These are phyloP conservation scores for Pseudogymnoascus sp. DNA, from an alignment of 2,329 filamentous ascomycete species.

Conservation along the genomic window DNA sequence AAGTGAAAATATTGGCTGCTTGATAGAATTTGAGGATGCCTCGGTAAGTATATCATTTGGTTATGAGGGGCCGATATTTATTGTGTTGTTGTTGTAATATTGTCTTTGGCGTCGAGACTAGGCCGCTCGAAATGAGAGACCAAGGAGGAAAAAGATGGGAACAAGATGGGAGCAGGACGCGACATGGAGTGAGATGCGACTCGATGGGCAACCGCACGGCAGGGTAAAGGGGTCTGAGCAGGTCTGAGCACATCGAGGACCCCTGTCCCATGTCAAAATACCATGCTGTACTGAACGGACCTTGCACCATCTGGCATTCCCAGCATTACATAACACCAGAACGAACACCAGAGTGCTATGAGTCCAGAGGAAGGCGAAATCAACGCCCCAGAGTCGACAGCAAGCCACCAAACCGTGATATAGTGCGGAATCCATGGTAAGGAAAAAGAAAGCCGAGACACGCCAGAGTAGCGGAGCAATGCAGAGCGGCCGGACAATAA, in stretches of 20 bases:
- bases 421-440: not conserved
- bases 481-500: not conserved
- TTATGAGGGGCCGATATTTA: not conserved
- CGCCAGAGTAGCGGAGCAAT: not conserved
- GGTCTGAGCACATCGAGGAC: not conserved
- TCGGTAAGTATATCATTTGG: not conserved
- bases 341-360: not conserved
- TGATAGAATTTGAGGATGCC: not conserved
- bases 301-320: not conserved
- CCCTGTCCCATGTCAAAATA: not conserved
- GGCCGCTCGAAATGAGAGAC: not conserved
- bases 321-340: not conserved
- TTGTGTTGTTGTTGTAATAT: not conserved
- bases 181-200: not conserved
- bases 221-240: not conserved
- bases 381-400: not conserved
- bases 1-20: not conserved
- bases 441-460: not conserved
- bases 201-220: not conserved
- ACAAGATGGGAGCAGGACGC: not conserved
- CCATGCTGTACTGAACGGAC: not conserved
- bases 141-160: not conserved
- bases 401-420: not conserved
- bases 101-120: not conserved
- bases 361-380: not conserved